These are phyloP conservation scores for Teratosphaeria gauchensis DNA, from an alignment of 2,329 filamentous ascomycete genomes.

Conservation along the genomic window DNA sequence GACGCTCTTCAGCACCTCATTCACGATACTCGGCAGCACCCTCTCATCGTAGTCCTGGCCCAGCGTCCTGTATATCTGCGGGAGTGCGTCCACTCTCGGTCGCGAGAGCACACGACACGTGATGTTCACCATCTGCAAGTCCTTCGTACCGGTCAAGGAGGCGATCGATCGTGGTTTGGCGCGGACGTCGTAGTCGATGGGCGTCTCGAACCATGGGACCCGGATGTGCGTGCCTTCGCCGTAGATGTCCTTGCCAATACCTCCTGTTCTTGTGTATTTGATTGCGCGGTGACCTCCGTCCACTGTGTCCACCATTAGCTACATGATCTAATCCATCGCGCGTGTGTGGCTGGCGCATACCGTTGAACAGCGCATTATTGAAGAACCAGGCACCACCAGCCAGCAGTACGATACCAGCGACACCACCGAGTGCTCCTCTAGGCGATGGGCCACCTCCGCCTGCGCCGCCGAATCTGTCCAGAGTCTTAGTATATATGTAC, in stretches of 20 bases:
- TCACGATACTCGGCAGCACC: slow-evolving; percentile 95
- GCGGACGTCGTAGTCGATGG: slow-evolving; percentile 92
- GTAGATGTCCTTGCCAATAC: slow-evolving; percentile 96
- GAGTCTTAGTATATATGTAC: slow-evolving; percentile 8
- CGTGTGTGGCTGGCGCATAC: slow-evolving; percentile 30
- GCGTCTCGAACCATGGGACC: slow-evolving; percentile 95
- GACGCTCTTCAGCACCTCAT: slow-evolving; percentile 97
- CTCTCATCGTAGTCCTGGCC: slow-evolving; percentile 96
- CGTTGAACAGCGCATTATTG: slow-evolving; percentile 61
- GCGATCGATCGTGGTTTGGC: slow-evolving; percentile 95
- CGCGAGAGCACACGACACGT: slow-evolving; percentile 97
- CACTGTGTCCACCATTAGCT: slow-evolving; percentile 38
- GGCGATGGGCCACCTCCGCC: slow-evolving; percentile 40
- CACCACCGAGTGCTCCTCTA: slow-evolving; percentile 44
- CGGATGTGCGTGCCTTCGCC: slow-evolving; percentile 90
- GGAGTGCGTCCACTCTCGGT: slow-evolving; percentile 76
- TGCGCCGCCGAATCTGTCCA: slow-evolving; percentile 36
- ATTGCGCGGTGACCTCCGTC: slow-evolving; percentile 98
- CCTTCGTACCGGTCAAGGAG: slow-evolving; percentile 95
- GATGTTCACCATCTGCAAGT: slow-evolving; percentile 99
- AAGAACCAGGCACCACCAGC: slow-evolving; percentile 45
- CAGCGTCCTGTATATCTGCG: slow-evolving; percentile 93
- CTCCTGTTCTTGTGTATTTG: slow-evolving; percentile 83
- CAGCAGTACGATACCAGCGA: slow-evolving; percentile 45
- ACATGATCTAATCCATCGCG: not conserved